A percentile compares a stretch with the other conserved stretches of the same genome.
phyloP scores from a whole-genome alignment of 352 stramenopile species.

The Pythium insidiosum region DNA sequence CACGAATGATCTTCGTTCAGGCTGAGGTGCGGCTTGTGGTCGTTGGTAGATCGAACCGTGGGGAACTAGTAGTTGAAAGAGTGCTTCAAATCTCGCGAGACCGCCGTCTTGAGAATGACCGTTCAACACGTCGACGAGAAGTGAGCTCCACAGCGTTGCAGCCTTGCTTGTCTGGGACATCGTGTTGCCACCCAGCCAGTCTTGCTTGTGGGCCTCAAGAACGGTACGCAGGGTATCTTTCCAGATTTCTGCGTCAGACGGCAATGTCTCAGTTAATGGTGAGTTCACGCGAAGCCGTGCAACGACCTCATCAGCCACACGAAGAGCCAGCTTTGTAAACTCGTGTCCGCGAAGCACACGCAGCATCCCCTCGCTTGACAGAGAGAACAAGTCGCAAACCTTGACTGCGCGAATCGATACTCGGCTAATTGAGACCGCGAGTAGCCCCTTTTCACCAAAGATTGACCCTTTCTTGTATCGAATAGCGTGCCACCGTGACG shows the following conservation, averaged over 20 bases:
- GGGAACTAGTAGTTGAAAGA: conserved; percentile 9
- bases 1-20: neutral
- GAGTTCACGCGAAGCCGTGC: neutral
- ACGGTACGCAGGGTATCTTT: conserved; percentile 1
- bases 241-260: conserved; percentile 3
- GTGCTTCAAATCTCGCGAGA: conserved; percentile 1
- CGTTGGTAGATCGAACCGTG: conserved; percentile 10
- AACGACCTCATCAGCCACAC: conserved; percentile 8
- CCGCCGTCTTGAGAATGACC: conserved; percentile 6
- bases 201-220: neutral
- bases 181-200: conserved; percentile 4
- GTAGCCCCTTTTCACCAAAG: conserved; percentile 40
- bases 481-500: neutral
- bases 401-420: conserved; percentile 34
- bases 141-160: conserved; percentile 7
- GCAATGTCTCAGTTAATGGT: neutral
- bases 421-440: conserved; percentile 30
- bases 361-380: conserved; percentile 18
- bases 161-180: neutral
- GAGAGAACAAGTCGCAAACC: conserved; percentile 43
- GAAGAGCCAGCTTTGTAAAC: conserved; percentile 7
- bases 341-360: conserved; percentile 9
- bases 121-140: conserved; percentile 15
- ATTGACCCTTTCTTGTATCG: conserved; percentile 27
- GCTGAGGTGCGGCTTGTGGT: no score